phyloP scores from a whole-genome alignment of 345 rosid species.

The Gossypium thurberi region DNA sequence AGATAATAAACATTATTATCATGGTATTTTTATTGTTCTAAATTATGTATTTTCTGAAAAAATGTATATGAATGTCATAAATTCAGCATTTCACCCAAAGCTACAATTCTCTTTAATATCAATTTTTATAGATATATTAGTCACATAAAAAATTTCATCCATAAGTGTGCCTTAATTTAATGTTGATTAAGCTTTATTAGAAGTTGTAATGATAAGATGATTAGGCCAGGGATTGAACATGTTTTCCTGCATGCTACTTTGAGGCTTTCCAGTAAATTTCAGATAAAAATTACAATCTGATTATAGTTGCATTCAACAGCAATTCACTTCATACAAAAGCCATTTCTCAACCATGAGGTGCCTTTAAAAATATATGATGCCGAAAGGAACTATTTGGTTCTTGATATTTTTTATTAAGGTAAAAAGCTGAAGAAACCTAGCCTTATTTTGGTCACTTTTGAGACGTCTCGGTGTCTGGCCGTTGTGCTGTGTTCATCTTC shows the following conservation, averaged over 20 bases:
- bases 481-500: slow-evolving; percentile 21
- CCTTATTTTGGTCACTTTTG: background rate
- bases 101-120: too few species aligned
- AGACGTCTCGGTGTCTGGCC: background rate
- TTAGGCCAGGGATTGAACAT: background rate
- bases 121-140: too few species aligned
- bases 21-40: too few species aligned
- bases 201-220: background rate
- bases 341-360: background rate
- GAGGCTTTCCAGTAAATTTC: background rate
- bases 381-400: background rate
- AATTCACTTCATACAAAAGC: background rate
- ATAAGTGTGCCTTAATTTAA: too few species aligned
- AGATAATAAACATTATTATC: too few species aligned
- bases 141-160: too few species aligned
- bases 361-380: background rate
- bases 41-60: too few species aligned
- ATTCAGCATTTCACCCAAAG: too few species aligned
- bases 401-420: background rate
- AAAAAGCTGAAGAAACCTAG: background rate
- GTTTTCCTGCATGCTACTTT: background rate
- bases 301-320: background rate
- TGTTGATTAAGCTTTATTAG: background rate
- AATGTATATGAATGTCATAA: too few species aligned
- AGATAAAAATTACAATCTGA: background rate